Evolutionary conservation across 225 moss, liverwort and hornwort species (phyloP).

Genomic region (Sphagnum tenellum): DNA sequence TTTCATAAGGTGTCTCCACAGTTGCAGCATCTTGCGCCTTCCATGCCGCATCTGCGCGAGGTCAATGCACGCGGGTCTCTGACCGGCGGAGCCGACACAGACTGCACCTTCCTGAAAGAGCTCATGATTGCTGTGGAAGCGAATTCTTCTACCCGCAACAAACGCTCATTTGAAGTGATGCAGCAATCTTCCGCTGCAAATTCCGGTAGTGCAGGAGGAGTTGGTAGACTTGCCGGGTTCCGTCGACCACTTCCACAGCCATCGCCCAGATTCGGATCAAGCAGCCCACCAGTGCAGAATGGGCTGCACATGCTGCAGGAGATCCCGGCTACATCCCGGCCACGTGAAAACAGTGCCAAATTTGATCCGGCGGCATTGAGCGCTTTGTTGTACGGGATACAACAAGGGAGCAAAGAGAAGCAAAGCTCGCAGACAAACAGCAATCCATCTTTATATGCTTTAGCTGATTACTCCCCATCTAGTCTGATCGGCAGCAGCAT

Average conservation of each 20-base stretch:
- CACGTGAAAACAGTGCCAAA: conserved; percentile 26
- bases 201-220: background rate
- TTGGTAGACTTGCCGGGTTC: too few species aligned
- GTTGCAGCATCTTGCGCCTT: conserved; percentile 33
- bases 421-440: conserved; percentile 5
- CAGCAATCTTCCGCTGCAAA: conserved; percentile 5
- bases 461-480: too few species aligned
- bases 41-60: background rate
- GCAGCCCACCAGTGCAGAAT: background rate
- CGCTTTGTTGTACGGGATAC: conserved; percentile 37
- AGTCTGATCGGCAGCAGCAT: background rate
- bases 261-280: conserved; percentile 3
- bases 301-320: conserved; percentile 6
- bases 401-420: conserved; percentile 16
- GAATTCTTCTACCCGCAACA: conserved; percentile 3
- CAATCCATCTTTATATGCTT: too few species aligned
- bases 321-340: too few species aligned
- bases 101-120: conserved; percentile 24
- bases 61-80: conserved; percentile 4
- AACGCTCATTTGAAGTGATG: conserved; percentile 35
- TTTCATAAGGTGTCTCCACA: conserved; percentile 44
- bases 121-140: conserved; percentile 16
- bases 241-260: background rate
- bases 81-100: conserved; percentile 1
- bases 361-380: conserved; percentile 47